phyloP scores from a whole-genome alignment of 2,329 filamentous ascomycete species.

The Penicillium sp. region DNA sequence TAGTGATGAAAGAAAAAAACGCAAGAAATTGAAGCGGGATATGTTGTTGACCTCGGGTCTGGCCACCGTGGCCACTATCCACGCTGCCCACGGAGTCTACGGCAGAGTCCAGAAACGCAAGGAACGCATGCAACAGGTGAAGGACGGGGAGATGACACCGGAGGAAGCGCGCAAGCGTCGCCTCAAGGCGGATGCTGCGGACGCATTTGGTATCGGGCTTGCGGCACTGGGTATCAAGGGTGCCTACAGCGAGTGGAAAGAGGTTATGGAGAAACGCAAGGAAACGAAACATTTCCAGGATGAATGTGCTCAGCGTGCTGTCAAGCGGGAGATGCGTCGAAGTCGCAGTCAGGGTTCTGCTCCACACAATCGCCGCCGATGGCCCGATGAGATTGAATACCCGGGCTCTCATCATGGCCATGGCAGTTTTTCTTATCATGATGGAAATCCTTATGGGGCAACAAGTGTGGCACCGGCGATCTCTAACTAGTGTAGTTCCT shows the following conservation, averaged over 20 bases:
- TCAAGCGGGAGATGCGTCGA: constrained; percentile 52
- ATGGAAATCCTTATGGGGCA: constrained; percentile 23
- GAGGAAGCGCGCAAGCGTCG: constrained; percentile 66
- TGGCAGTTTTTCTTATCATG: constrained; percentile 16
- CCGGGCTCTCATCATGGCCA: constrained; percentile 5
- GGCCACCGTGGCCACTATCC: constrained; percentile 69
- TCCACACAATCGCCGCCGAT: constrained; percentile 20
- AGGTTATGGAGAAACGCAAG: constrained; percentile 65
- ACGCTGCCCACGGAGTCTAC: constrained; percentile 68
- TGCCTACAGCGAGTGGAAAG: constrained; percentile 68
- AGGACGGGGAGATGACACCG: constrained; percentile 64
- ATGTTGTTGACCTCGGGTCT: constrained; percentile 68
- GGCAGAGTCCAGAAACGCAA: constrained; percentile 66
- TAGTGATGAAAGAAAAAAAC: constrained; percentile 64
- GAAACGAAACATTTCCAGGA: constrained; percentile 59
- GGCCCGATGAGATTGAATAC: constrained; percentile 40
- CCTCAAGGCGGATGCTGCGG: constrained; percentile 65
- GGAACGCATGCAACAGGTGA: constrained; percentile 61
- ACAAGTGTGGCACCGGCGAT: constrained; percentile 19
- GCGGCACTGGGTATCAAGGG: constrained; percentile 70
- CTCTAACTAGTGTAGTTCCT: constrained; percentile 20
- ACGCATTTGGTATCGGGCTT: constrained; percentile 68
- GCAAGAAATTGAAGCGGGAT: constrained; percentile 68
- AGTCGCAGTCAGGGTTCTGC: constrained; percentile 28
- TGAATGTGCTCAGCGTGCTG: constrained; percentile 47